Evolutionary conservation across 176 grass and related monocot genomes (phyloP), one percentile per base, ranked within the genome.

Genomic region (Neostapfia colusana): DNA sequence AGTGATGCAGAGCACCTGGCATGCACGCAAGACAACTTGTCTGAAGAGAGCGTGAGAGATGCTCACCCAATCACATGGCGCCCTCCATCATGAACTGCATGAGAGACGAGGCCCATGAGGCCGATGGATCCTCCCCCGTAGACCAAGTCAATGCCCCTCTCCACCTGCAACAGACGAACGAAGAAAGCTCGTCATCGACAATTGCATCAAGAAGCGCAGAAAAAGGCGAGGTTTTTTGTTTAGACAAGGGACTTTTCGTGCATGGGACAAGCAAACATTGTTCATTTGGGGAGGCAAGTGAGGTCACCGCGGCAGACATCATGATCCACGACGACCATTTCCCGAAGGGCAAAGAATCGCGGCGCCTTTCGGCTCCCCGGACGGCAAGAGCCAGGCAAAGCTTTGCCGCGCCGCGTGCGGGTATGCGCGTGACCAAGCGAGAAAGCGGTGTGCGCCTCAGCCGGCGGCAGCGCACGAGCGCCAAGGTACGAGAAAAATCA

Each of bases 51-150:
- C 66, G 2, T 15, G 3, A 26, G 8, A 75, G 42, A 48, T 84
- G 70, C 79, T 41, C 71, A 97, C 95, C 95, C 95, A 75, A 97
- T 87, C 39, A 97, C 95, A 89, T 97, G 95, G 78, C 95, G 91
- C 17, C 95, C 95, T 75, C 95, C 95, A 73, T 97, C 91, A 86
- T 93, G 95, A 75, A 97, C 95, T 62, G 95, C 95, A 77, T 93
- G 95, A 66, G 89, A 97, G 76, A 97, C 86, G 38, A 97, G 63
- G 8, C 95, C 95, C 95, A 97, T 97, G 79, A 97, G 88, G 58
- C 95, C 95, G 39, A 97, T 93, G 86, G 91, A 93, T 38, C 95
- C 91, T 57, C 95, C 95, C 17, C 95, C 95, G 61, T 97, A 97
- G 75, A 97, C 95, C 82, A 97, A 73, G 85, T 97, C 95, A 72